Evolutionary conservation across 2,329 filamentous ascomycete genomes (phyloP), one percentile per base, ranked within the genome.

Genomic region (Monosporascus sp.): DNA sequence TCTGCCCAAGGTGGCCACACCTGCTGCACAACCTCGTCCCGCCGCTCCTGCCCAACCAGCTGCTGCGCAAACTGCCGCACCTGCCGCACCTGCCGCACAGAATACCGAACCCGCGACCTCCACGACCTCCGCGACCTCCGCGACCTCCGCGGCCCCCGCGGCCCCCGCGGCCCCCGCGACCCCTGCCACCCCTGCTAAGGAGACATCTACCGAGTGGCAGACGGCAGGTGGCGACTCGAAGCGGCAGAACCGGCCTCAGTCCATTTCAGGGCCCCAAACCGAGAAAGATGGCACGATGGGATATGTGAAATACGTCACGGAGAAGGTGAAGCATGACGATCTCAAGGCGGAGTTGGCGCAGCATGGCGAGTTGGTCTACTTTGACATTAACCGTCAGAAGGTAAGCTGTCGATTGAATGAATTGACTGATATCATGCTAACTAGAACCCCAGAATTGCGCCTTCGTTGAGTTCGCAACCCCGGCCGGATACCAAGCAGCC

Each of bases 221-320:
- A 93, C 89, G 48, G 93, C 89, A 51, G 86, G 87, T 53, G 82
- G 84, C 52, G 88, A 96, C 71, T 87, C 87, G 63, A 94, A 94
- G 79, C 86, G 90, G 68, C 89, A 94, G 69, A 86, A 85, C 64
- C 84, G 90, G 58, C 82, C 82, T 49, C 86, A 89, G 70, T 82
- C 85, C 51, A 78, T 83, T 62, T 77, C 83, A 52, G 77, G 76
- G 49, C 70, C 78, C 25, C 71, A 74, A n/a, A 68, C 74, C 47
- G 88, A 92, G 65, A 88, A 90, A 65, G 87, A 93, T 57, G 83
- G 83, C 57, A 86, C 86, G 51, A 82, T 91, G 61, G 94, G 88
- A 20, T 97, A 97, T 72, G 90, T 99, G 72, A 96, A 96, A 79
- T 96, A 93, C 64, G 93, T 97, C 48, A 93, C 86, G 48, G 91